Base-by-base conservation (phyloP, 257 asterid genomes). In the Cynanchum wilfordii region DNA sequence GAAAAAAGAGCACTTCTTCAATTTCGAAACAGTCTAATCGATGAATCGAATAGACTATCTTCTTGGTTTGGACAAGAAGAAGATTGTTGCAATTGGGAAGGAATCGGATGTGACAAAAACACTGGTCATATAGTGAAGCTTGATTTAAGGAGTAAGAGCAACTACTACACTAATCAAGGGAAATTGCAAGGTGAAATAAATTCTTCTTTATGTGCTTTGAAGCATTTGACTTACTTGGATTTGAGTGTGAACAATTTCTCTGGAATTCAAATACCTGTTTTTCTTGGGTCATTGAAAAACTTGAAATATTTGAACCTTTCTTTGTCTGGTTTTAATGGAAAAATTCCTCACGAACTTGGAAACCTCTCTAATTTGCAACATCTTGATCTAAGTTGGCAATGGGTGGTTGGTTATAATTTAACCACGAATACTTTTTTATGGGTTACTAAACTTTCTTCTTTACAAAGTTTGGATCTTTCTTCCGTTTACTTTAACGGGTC, bases 41-140 rank as follows among this genome's bases (percentile, higher is more conserved):
- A 78, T n/a, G 17, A 64, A 30, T 42, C 79, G 10, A 49, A 69
- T 22, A 70, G 79, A 13, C 22, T 78, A 45, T 55, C 78, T 1
- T 78, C 79, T 4, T 74, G 79, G 76, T 50, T 7, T 0, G 70
- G 79, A 42, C 47, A 42, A 60, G 69, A 33, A 2, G 38, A 69
- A 10, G 62, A 63, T 44, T 78, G 81, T 40, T 78, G 82, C 36
- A 42, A 57, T 49, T 73, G 82, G 76, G 27, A 52, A 33, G 82
- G 79, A 3, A 79, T 74, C n/a, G 51, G 30, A 7, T 78, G 79
- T 38, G 27, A 49, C 22, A 58, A 22, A 3, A n/a, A 22, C 5
- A 78, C 79, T 9, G 50, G 79, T 19, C 64, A 64, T 78, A 65
- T 78, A 2, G 30, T 69, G 5, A 78, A 52, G 51, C 68, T 76